Evolutionary conservation across 805 yeast species (phyloP), one percentile per base, ranked within the genome.

Genomic region (Lipomyces yamadae): DNA sequence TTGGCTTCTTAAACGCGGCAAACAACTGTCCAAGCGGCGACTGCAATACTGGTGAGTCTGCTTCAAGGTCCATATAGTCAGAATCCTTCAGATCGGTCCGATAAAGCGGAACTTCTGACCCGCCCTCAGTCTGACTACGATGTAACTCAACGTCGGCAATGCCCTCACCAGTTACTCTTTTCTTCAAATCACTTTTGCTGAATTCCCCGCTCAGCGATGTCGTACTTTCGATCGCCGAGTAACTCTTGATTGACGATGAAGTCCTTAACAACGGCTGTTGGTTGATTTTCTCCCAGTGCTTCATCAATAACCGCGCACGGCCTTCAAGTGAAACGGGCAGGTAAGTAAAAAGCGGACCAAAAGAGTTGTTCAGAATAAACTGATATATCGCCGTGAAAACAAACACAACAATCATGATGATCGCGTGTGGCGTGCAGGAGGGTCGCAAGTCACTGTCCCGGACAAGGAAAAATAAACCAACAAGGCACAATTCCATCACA

Each of bases 401-500:
- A 39, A 90, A 75, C 0, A 86, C 77, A 1, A 83, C 54, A 2
- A 85, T 74, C 86, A 88, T 88, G 7, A 84, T 68, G 59, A 83
- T 79, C 3, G 85, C 87, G 60, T 84, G 88, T 32, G 76, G 77
- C 63, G 74, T 81, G 78, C 81, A 83, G 55, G 76, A 80, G 66
- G 78, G 82, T 61, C 73, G 74, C 45, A 81, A 86, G 4, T 78
- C 62, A n/a, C 79, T 78, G 72, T 87, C 82, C 62, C 81, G 80
- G 68, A 88, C 88, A 15, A 90, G 76, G 54, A 90, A 84, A 72
- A 91, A 88, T 8, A 91, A 78, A 0, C 97, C 98, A 54, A 90
- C 82, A 72, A 92, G 77, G 69, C 93, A 89, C 48, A 88, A 80
- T 73, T 92, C 96, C 74, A 91, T 81, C 73, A 92, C 90, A 75